These are phyloP conservation scores for Borealophlyctis nickersoniae DNA, from an alignment of 192 early-diverging fungal genomes.

Conservation along the genomic window DNA sequence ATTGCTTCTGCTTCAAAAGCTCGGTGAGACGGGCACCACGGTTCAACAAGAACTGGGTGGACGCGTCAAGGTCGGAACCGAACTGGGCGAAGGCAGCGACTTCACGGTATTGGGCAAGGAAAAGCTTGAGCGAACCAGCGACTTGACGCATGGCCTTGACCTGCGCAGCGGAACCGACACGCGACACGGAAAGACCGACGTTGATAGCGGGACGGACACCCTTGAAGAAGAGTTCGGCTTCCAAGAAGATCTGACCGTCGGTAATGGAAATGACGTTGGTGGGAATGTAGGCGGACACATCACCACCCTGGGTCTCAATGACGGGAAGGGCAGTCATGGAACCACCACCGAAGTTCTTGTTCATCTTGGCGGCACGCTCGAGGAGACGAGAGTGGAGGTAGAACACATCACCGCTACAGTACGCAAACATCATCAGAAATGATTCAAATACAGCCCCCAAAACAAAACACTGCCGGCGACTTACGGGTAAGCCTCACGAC, in stretches of 20 bases:
- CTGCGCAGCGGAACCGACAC: slow-evolving; percentile 99
- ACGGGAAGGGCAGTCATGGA: slow-evolving; percentile 99
- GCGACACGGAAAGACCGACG: slow-evolving; percentile 99
- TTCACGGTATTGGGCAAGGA: slow-evolving; percentile 99
- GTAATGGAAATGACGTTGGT: slow-evolving; percentile 99
- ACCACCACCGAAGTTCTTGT: slow-evolving; percentile 90
- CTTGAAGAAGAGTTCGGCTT: slow-evolving; percentile 99
- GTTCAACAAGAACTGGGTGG: slow-evolving; percentile 99
- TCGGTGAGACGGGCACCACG: slow-evolving; percentile 99
- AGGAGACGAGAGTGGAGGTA: slow-evolving; percentile 99
- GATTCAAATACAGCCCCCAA: neutral
- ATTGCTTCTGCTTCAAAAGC: slow-evolving; percentile 99
- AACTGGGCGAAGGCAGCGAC: slow-evolving; percentile 99
- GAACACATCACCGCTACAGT: slow-evolving; percentile 87
- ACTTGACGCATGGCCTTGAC: slow-evolving; percentile 99
- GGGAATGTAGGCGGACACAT: slow-evolving; percentile 99
- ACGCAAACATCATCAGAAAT: slow-evolving; percentile 8
- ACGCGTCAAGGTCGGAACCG: slow-evolving; percentile 99
- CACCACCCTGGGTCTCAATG: slow-evolving; percentile 99
- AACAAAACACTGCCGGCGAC: slow-evolving; percentile 23
- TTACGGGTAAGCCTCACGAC: slow-evolving; percentile 97
- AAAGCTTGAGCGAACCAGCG: slow-evolving; percentile 99
- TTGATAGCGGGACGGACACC: slow-evolving; percentile 98
- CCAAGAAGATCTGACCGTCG: slow-evolving; percentile 99
- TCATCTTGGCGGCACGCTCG: slow-evolving; percentile 99